Evolutionary conservation across 192 early-diverging fungal genomes (phyloP), one percentile per base, ranked within the genome.

Genomic region (Chytriomyces sp.): DNA sequence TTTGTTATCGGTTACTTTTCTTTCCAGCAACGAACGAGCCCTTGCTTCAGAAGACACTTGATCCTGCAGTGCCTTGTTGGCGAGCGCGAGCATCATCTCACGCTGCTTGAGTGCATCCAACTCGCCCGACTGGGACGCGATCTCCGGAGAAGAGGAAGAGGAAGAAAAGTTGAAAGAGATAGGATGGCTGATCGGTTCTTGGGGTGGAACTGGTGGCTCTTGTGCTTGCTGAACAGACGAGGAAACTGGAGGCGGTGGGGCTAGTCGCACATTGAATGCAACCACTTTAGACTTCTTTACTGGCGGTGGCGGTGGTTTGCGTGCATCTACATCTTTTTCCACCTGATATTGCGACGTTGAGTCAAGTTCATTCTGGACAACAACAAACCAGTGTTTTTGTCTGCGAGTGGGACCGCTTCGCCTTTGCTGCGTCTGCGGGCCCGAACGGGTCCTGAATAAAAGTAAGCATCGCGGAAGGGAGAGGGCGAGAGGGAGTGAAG

Each of bases 1-100:
- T n/a, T n/a, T n/a, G n/a, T n/a, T n/a, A n/a, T n/a, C n/a, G n/a
- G n/a, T n/a, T n/a, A n/a, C n/a, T n/a, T 65, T 52, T 28, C 17
- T 17, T 33, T 68, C 22, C 36, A 17, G 37, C 37, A 28, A n/a
- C 17, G 17, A 8, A 36, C 60, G 10, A 8, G 12, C 14, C 28
- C 28, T 7, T 8, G 63, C 41, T 8, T 65, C 41, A 5, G n/a
- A 25, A 39, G 44, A 28, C 22, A 55, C 36, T 68, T 68, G 65
- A 34, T 68, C 65, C 39, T 68, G 52, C 0, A 68, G 37, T n/a
- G 65, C 7, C 30, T 56, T 53, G 32, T 68, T 68, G 2, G 52
- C 65, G 6, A 68, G 33, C 6, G 26, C n/a, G n/a, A 68, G 65
- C 25, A 68, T 65, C n/a, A 17, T 31, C n/a, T 39, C 60, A 37